phyloP scores from a whole-genome alignment of 192 early-diverging fungal species.

The Coemansia javaensis region DNA sequence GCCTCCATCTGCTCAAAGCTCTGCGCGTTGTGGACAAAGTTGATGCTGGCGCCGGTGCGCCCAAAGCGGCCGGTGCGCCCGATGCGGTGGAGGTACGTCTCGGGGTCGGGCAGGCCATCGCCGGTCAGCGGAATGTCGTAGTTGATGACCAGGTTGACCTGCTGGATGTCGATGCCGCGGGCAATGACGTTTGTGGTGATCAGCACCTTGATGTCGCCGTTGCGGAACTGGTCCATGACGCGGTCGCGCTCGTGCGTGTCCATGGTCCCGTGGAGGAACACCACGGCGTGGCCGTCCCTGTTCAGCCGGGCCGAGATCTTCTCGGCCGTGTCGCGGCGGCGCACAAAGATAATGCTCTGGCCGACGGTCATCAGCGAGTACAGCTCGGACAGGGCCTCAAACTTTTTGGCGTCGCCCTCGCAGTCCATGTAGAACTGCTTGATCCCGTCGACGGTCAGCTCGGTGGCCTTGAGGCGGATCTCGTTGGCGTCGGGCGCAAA shows the following conservation, averaged over 20 bases:
- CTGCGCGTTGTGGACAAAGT: conserved; percentile 83
- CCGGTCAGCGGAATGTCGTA: conserved; percentile 85
- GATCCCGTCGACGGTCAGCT: conserved; percentile 90
- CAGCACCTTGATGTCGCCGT: conserved; percentile 85
- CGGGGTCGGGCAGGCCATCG: conserved; percentile 67
- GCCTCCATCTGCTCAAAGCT: conserved; percentile 72
- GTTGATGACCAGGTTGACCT: conserved; percentile 95
- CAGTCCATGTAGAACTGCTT: conserved; percentile 98
- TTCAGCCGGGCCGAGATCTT: conserved; percentile 69
- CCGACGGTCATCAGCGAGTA: conserved; percentile 85
- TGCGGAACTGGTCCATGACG: conserved; percentile 90
- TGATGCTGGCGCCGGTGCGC: conserved; percentile 88
- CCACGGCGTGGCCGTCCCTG: conserved; percentile 75
- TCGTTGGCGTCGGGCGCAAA: conserved; percentile 86
- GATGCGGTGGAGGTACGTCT: conserved; percentile 97
- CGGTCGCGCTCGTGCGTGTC: conserved; percentile 74
- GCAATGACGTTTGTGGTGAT: conserved; percentile 97
- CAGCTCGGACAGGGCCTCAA: conserved; percentile 63
- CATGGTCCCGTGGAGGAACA: conserved; percentile 79
- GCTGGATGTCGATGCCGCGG: conserved; percentile 94
- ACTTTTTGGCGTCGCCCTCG: conserved; percentile 70
- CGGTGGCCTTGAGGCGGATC: conserved; percentile 78
- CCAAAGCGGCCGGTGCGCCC: conserved; percentile 97
- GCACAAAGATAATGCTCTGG: conserved; percentile 95
- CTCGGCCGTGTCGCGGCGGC: conserved; percentile 81